These are phyloP conservation scores for Neospora caninum DNA, from an alignment of 169 alveolate species.

Conservation along the genomic window DNA sequence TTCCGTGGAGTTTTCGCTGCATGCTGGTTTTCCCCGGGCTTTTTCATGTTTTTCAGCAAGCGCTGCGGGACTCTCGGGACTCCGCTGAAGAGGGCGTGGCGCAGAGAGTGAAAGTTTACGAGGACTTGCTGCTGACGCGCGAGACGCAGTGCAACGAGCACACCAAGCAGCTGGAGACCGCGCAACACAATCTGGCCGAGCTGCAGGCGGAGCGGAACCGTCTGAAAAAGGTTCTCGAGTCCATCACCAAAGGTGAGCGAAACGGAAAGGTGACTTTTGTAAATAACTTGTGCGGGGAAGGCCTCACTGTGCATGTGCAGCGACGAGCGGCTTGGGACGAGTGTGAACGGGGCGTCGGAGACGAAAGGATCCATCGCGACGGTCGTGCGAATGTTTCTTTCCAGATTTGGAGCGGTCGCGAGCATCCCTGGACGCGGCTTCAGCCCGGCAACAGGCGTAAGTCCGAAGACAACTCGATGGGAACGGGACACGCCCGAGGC, in stretches of 20 bases:
- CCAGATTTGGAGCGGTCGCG: not conserved
- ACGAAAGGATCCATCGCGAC: no score
- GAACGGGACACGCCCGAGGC: no score
- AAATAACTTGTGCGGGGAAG: no score
- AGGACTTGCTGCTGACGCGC: not conserved
- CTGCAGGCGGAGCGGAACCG: constrained; percentile 19
- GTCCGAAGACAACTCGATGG: no score
- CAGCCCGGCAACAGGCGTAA: not conserved
- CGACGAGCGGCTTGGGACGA: no score
- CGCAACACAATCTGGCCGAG: not conserved
- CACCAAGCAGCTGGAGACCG: constrained; percentile 8
- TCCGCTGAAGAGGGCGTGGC: constrained; percentile 2
- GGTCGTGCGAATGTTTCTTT: not conserved
- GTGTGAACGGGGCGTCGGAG: no score
- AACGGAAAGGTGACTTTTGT: no score
- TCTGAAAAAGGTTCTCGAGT: constrained; percentile 2
- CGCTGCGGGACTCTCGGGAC: constrained; percentile 6
- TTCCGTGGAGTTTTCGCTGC: no score
- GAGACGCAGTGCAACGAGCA: constrained; percentile 6
- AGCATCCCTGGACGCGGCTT: not conserved
- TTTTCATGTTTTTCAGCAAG: not conserved
- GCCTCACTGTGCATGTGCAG: no score
- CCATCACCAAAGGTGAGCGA: constrained; percentile 3
- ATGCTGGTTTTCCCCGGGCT: no score
- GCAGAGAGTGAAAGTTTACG: not conserved